Evolutionary conservation across 768 basidiomycete genomes (phyloP), one percentile per base, ranked within the genome.

Genomic region (Lactarius indigo): DNA sequence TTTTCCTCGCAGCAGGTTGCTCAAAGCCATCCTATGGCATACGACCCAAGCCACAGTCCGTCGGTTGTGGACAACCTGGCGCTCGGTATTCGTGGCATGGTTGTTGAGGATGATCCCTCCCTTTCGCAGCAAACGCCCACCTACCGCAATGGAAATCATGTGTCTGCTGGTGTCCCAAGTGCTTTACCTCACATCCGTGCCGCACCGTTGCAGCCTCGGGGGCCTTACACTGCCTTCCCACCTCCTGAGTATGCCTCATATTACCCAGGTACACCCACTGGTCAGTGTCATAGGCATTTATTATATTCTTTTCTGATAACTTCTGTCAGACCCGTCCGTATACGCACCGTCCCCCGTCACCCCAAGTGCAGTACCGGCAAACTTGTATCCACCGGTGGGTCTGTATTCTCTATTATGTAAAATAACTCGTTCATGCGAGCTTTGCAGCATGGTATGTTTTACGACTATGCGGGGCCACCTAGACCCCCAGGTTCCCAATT

Each of bases 211-310:
- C 83, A 80, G 60, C 78, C 78, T 10, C 79, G 82, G 60, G 74
- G 77, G 47, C 78, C 80, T 2, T 90, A 84, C 73, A 78, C 78
- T 55, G 74, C 77, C 50, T 88, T 83, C 71, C 79, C 81, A 30
- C 83, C 80, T 69, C 75, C 81, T 26, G 89, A 90, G 54, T 90
- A 86, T 73, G 78, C 83, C 30, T 78, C 80, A 10, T 89, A 88
- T 73, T 88, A 87, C 76, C 74, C 78, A 57, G 81, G 80, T 50
- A 80, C 81, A 37, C 77, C 84, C 47, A 76, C 76, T 66, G 81
- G 81, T 66, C 28, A 54, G 63, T 23, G 18, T 69, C 50, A 33
- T 70, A 74, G 78, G 66, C 86, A 87, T 61, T 87, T 83, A 76
- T 78, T 81, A 50, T 87, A 87, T 61, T 58, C 69, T 18, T 77